phyloP scores from a whole-genome alignment of 2,329 filamentous ascomycete species.

The Colletotrichum cordylinicola region DNA sequence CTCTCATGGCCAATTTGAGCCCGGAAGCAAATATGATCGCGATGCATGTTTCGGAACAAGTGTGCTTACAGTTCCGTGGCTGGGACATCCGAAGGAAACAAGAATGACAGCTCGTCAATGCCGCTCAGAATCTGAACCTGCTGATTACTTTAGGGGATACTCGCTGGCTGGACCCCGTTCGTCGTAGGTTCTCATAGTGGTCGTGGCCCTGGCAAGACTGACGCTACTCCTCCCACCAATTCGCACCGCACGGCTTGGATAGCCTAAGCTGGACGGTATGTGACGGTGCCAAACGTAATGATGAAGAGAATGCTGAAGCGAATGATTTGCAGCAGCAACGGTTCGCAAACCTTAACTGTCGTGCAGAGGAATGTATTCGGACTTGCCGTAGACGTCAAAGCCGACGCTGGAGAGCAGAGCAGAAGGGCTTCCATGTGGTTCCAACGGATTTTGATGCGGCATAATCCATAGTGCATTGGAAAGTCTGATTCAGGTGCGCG shows the following conservation, averaged over 20 bases:
- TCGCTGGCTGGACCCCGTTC: neutral
- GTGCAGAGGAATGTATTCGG: rapidly evolving
- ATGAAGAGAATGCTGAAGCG: rapidly evolving
- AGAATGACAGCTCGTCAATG: neutral
- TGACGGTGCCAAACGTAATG: rapidly evolving
- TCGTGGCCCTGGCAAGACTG: neutral
- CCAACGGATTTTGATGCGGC: neutral
- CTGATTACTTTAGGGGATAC: neutral
- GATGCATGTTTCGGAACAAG: neutral
- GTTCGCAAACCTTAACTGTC: neutral
- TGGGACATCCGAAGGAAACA: neutral
- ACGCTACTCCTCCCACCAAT: neutral
- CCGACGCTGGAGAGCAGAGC: neutral
- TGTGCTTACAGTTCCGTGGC: neutral
- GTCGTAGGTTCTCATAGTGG: neutral
- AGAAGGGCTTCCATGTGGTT: neutral
- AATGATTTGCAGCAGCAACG: neutral
- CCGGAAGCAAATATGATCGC: neutral
- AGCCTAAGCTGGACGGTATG: neutral
- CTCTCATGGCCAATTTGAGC: neutral
- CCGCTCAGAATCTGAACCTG: neutral
- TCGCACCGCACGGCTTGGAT: neutral
- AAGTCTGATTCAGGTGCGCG: neutral
- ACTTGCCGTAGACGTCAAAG: neutral
- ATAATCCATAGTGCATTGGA: neutral